Conservation (phyloP, 345 rosid genomes). For the Raphanus raphanistrum region DNA sequence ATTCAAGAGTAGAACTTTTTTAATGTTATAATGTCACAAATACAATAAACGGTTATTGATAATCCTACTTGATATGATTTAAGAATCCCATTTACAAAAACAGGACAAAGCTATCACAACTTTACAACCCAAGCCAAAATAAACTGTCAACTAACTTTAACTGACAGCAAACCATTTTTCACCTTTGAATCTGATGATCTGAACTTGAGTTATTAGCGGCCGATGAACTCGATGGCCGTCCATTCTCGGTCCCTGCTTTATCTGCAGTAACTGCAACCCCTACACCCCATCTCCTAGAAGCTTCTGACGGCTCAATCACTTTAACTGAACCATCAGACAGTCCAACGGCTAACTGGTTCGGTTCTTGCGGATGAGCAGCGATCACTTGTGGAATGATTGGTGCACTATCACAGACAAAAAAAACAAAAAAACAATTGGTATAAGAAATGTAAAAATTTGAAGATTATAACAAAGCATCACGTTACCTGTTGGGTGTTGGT, state of each 20-base stretch:
- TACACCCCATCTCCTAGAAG: conserved; percentile 59
- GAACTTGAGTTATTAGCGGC: conserved; percentile 36
- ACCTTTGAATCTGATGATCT: conserved; percentile 58
- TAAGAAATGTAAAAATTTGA: not conserved
- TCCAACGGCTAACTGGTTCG: conserved; percentile 68
- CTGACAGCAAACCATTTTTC: conserved; percentile 23
- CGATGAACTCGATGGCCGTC: conserved; percentile 49
- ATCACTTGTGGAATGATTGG: conserved; percentile 49
- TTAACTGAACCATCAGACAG: conserved; percentile 62
- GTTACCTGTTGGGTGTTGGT: conserved; percentile 54
- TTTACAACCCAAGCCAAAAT: conserved; percentile 39
- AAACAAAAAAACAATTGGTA: not conserved
- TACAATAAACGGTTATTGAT: conserved; percentile 16
- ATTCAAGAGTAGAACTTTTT: not conserved
- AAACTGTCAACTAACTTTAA: conserved; percentile 36
- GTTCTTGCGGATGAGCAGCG: conserved; percentile 72
- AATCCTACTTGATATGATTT: conserved; percentile 9
- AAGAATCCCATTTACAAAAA: conserved; percentile 37
- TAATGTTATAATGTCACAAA: conserved; percentile 4
- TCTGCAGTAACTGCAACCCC: conserved; percentile 29
- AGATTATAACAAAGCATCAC: not conserved
- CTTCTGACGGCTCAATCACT: conserved; percentile 65
- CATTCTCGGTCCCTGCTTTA: conserved; percentile 45
- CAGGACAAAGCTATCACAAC: conserved; percentile 27
- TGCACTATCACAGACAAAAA: conserved; percentile 7